Base-by-base conservation (phyloP, 1,284 basidiomycete species). In the Fomes fomentarius region DNA sequence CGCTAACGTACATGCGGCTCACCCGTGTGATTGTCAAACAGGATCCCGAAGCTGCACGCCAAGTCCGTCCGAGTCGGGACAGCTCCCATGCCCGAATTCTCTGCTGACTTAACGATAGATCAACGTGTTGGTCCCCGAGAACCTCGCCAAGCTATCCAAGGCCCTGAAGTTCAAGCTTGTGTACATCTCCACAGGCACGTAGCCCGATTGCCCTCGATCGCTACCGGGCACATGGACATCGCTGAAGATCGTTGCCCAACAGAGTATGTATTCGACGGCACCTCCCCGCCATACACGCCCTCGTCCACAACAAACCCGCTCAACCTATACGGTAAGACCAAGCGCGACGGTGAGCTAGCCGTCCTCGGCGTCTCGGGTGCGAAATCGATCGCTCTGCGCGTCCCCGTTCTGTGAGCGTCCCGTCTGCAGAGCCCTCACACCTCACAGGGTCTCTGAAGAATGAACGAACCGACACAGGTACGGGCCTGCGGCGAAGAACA, bases 201-300 rank as follows among this genome's bases (percentile, higher is more conserved):
- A 12, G 8, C 28, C 25, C 26, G 39, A n/a, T n/a, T n/a, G n/a
- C n/a, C n/a, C n/a, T n/a, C n/a, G n/a, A n/a, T n/a, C n/a, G n/a
- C n/a, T n/a, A n/a, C n/a, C n/a, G n/a, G n/a, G n/a, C n/a, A n/a
- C n/a, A n/a, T n/a, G n/a, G n/a, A n/a, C n/a, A n/a, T n/a, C n/a
- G n/a, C 26, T 43, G 11, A 25, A 34, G 6, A 57, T 7, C 1
- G 2, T 21, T 9, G 7, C 12, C 2, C 43, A 35, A 50, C 65
- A 87, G 91, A 94, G 71, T 94, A 94, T 68, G 91, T 94, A 12
- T 94, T 94, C 63, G 89, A 93, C 60, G 92, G 92, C 4, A 85
- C 80, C n/a, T 83, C 84, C 0, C 89, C 92, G 1, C 89, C 89
- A 0, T 94, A 94, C 69, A 76, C 78, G 2, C 86, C 90, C 0